Conservation (phyloP, 805 yeast genomes). For the Metschnikowia koreensis region DNA sequence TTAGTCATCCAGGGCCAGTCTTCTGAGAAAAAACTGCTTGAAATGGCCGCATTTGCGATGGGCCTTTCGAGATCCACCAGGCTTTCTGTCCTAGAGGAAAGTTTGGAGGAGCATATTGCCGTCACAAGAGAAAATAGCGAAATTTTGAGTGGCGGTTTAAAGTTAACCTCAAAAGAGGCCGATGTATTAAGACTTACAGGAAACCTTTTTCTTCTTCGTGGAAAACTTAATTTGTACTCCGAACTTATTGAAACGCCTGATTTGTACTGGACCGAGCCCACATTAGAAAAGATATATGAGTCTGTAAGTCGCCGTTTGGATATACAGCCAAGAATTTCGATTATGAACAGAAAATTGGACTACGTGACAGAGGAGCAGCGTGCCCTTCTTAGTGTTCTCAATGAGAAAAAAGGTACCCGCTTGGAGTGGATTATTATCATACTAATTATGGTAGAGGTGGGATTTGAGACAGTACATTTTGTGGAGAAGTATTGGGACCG, state of each 20-base stretch:
- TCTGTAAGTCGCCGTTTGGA: conserved; percentile 71
- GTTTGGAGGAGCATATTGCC: conserved; percentile 66
- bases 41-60: conserved; percentile 84
- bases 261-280: conserved; percentile 89
- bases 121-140: conserved; percentile 65
- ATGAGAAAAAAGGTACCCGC: conserved; percentile 71
- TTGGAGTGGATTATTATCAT: conserved; percentile 88
- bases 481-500: conserved; percentile 46
- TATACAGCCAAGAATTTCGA: conserved; percentile 70
- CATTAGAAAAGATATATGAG: conserved; percentile 71
- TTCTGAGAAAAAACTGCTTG: conserved; percentile 51
- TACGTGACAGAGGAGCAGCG: conserved; percentile 88
- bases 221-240: conserved; percentile 79
- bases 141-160: conserved; percentile 59
- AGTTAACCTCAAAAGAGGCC: conserved; percentile 43
- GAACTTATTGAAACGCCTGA: conserved; percentile 92
- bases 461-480: conserved; percentile 76
- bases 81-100: conserved; percentile 72
- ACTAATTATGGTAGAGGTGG: conserved; percentile 80
- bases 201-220: conserved; percentile 68
- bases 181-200: conserved; percentile 74
- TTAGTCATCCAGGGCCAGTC: conserved; percentile 57
- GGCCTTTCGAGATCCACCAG: conserved; percentile 87
- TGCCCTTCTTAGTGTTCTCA: conserved; percentile 69
- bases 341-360: conserved; percentile 81